A percentile compares a stretch with the other conserved stretches of the same genome.
Conservation (phyloP, 1,284 basidiomycete species). For the Rhodotorula sp. region DNA sequence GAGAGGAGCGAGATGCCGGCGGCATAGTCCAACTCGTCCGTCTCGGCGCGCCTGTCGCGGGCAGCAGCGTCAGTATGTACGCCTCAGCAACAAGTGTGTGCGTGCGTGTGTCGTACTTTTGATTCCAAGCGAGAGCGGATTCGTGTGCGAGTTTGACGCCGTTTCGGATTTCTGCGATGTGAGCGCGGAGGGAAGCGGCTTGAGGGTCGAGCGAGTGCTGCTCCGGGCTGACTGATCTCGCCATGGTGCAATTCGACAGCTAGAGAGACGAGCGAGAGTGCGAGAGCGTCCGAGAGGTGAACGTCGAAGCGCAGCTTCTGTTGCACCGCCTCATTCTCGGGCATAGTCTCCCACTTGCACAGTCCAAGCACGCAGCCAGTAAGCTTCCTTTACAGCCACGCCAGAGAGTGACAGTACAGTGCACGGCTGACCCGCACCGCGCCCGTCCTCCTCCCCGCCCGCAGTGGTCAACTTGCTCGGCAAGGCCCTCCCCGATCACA, state of each 20-base stretch:
- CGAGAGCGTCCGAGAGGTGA: slow-evolving; percentile 5
- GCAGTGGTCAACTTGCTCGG: slow-evolving; percentile 62
- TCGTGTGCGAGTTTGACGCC: slow-evolving; percentile 13
- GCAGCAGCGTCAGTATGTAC: fast-evolving
- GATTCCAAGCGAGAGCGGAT: slow-evolving; percentile 17
- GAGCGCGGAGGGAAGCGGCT: slow-evolving; percentile 18
- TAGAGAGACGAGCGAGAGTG: not conserved
- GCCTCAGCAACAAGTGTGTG: not conserved
- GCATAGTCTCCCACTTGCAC: not conserved
- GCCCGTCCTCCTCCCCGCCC: not conserved
- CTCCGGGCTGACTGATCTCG: not conserved
- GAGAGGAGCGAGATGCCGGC: slow-evolving; percentile 87
- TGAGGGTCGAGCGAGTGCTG: slow-evolving; percentile 2
- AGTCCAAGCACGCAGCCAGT: not conserved
- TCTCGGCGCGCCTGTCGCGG: slow-evolving; percentile 12
- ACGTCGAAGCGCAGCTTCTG: not conserved
- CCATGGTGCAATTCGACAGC: not conserved
- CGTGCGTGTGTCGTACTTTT: not conserved
- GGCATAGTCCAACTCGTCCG: slow-evolving; percentile 47
- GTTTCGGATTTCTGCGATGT: slow-evolving; percentile 17
- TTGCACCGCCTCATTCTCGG: not conserved
- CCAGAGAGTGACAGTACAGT: too few relatives aligned
- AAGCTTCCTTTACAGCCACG: not conserved
- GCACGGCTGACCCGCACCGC: not conserved
- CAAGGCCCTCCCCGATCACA: slow-evolving; percentile 65